phyloP scores from a whole-genome alignment of 2,329 filamentous ascomycete species.

The Fusarium piperis region DNA sequence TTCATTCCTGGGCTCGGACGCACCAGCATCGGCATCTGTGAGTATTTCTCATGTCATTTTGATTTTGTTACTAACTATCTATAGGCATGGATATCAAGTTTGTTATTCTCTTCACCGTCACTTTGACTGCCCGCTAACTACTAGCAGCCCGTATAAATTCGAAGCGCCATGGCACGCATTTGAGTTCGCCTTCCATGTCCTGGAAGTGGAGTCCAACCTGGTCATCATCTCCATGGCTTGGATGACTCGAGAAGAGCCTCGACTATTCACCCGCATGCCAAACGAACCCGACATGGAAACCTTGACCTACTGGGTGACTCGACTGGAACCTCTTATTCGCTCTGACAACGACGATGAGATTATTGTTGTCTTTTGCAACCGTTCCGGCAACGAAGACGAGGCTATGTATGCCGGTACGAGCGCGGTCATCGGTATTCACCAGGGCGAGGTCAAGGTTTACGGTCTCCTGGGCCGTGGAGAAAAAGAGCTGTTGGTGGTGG shows the following conservation, averaged over 20 bases:
- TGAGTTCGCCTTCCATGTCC: slow-evolving; percentile 63
- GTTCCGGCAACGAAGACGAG: slow-evolving; percentile 72
- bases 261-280: slow-evolving; percentile 56
- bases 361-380: slow-evolving; percentile 76
- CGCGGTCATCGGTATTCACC: slow-evolving; percentile 72
- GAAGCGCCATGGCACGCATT: slow-evolving; percentile 51
- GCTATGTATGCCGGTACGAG: slow-evolving; percentile 79
- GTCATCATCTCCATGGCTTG: slow-evolving; percentile 82
- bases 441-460: slow-evolving; percentile 73
- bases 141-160: slow-evolving; percentile 49
- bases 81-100: slow-evolving; percentile 67
- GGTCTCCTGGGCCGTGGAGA: slow-evolving; percentile 77
- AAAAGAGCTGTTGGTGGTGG: slow-evolving; percentile 74
- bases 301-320: slow-evolving; percentile 77
- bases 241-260: slow-evolving; percentile 68
- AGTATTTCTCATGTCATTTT: background rate
- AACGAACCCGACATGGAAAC: slow-evolving; percentile 77
- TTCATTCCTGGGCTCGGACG: slow-evolving; percentile 59
- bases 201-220: slow-evolving; percentile 66
- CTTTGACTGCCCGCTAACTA: background rate
- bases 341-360: slow-evolving; percentile 64
- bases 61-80: background rate
- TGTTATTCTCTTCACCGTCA: background rate
- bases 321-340: slow-evolving; percentile 73
- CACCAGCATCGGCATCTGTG: slow-evolving; percentile 68